Conservation (phyloP, 2,329 filamentous ascomycete species). For the Aspergillus pseudoterreus region DNA sequence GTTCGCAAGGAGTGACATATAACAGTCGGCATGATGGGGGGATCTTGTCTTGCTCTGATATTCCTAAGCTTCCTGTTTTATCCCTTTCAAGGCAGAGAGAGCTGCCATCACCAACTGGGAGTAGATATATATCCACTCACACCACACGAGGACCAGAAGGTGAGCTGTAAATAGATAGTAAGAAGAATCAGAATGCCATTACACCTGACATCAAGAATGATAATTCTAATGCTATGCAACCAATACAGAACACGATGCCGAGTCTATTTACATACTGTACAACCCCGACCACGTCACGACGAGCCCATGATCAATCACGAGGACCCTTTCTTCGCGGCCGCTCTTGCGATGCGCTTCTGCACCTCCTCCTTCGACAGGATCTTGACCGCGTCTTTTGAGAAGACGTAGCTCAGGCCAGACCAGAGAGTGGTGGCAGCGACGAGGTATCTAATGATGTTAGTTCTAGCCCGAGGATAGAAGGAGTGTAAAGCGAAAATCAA, state of each 20-base stretch:
- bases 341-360: slow-evolving; percentile 32
- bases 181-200: too few relatives aligned
- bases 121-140: not conserved
- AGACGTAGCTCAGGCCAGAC: slow-evolving; percentile 91
- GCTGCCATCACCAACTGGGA: too few relatives aligned
- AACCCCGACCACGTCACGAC: not conserved
- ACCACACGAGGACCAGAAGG: too few relatives aligned
- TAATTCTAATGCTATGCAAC: not conserved
- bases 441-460: slow-evolving; percentile 58
- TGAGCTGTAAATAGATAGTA: not conserved
- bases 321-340: slow-evolving; percentile 24
- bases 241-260: not conserved
- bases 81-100: too few relatives aligned
- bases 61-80: too few relatives aligned
- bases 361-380: slow-evolving; percentile 59
- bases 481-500: not conserved
- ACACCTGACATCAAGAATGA: too few relatives aligned
- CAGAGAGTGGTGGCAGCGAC: slow-evolving; percentile 88
- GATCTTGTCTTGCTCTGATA: too few relatives aligned
- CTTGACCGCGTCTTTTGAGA: slow-evolving; percentile 84
- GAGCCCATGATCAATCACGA: not conserved
- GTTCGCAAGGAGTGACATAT: too few relatives aligned
- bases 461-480: slow-evolving; percentile 1
- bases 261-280: slow-evolving; percentile 1
- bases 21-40: too few relatives aligned